Evolutionary conservation across 345 rosid species (phyloP).

Genomic region (Aquilaria sinensis): DNA sequence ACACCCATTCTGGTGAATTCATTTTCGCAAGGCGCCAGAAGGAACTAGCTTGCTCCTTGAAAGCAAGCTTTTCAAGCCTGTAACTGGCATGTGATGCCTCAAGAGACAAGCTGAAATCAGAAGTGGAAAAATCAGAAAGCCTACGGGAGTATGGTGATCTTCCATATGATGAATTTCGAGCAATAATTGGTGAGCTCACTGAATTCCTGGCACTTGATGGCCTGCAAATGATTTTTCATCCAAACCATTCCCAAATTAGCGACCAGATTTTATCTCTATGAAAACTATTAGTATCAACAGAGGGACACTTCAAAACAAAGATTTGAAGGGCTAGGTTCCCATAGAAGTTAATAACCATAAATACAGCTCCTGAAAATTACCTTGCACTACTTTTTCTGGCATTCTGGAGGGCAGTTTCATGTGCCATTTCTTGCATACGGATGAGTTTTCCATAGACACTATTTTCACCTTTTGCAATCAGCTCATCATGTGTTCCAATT

Average conservation of each 20-base stretch:
- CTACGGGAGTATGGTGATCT: slow-evolving; percentile 94
- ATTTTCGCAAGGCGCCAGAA: slow-evolving; percentile 96
- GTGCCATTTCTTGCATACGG: slow-evolving; percentile 89
- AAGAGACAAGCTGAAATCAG: slow-evolving; percentile 87
- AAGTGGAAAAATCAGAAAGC: slow-evolving; percentile 95
- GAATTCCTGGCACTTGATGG: slow-evolving; percentile 99
- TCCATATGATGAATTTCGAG: slow-evolving; percentile 91
- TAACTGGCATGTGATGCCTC: slow-evolving; percentile 70
- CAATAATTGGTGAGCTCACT: slow-evolving; percentile 92
- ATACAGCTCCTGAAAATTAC: slow-evolving; percentile 8
- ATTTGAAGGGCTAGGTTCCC: too few species aligned
- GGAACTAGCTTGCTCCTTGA: slow-evolving; percentile 95
- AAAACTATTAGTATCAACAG: too few species aligned
- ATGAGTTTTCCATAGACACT: slow-evolving; percentile 90
- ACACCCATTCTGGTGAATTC: slow-evolving; percentile 97
- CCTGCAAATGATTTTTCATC: slow-evolving; percentile 30
- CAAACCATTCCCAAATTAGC: too few species aligned
- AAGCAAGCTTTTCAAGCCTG: slow-evolving; percentile 77
- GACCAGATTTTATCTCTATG: not conserved
- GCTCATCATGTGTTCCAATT: slow-evolving; percentile 91
- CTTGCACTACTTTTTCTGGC: slow-evolving; percentile 99
- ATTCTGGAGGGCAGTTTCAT: slow-evolving; percentile 89
- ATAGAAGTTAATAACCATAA: too few species aligned
- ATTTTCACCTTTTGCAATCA: slow-evolving; percentile 79
- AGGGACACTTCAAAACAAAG: not conserved